These are phyloP conservation scores for Stemphylium vesicarium DNA, from an alignment of 2,329 filamentous ascomycete species.

Conservation along the genomic window DNA sequence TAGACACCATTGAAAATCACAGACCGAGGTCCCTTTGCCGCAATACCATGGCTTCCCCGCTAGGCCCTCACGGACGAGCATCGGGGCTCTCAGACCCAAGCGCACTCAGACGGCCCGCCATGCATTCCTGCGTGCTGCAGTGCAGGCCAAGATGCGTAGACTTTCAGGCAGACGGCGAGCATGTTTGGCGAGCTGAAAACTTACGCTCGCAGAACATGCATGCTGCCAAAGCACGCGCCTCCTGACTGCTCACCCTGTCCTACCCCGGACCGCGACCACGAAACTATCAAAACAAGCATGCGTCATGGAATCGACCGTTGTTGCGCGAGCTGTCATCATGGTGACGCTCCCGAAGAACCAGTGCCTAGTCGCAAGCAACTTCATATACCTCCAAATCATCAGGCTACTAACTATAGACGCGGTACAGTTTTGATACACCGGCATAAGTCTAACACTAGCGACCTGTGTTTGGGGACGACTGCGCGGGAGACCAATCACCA, in stretches of 20 bases:
- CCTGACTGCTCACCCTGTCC: too few species aligned
- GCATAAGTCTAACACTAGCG: background rate
- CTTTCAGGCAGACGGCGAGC: too few species aligned
- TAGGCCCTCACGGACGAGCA: too few species aligned
- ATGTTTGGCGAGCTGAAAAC: too few species aligned
- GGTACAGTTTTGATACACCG: conserved; percentile 5
- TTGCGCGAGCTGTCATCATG: background rate
- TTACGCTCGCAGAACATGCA: too few species aligned
- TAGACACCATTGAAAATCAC: background rate
- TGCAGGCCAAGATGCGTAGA: background rate
- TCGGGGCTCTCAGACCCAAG: background rate
- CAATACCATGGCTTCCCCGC: background rate
- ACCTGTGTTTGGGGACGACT: background rate
- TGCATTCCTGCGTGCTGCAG: background rate
- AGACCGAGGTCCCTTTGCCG: background rate
- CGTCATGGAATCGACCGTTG: background rate
- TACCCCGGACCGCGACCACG: too few species aligned
- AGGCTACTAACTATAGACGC: conserved; percentile 9
- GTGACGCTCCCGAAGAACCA: background rate
- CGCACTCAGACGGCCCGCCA: background rate
- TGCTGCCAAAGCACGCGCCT: too few species aligned
- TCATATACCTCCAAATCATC: background rate
- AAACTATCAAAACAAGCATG: too few species aligned
- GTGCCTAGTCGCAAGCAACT: background rate
- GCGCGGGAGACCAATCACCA: conserved; percentile 11